phyloP scores from a whole-genome alignment of 371 early-diverging fungal species.

The Actinomortierella ambigua region DNA sequence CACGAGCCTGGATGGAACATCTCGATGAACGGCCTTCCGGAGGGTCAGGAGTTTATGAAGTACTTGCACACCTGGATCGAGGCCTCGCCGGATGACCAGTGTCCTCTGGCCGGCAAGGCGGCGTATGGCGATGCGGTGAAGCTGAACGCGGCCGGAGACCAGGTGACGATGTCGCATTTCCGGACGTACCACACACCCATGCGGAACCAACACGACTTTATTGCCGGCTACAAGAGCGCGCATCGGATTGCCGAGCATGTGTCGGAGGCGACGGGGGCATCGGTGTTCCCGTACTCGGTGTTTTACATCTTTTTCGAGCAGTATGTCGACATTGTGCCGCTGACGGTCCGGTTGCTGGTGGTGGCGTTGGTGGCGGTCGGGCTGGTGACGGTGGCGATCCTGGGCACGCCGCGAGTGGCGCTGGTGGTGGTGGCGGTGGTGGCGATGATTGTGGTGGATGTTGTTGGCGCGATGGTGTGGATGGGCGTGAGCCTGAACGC shows the following conservation, averaged over 20 bases:
- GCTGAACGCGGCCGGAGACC: conserved; percentile 32
- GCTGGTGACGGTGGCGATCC: conserved; percentile 59
- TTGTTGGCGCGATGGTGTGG: conserved; percentile 70
- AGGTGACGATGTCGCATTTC: conserved; percentile 66
- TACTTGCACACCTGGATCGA: conserved; percentile 63
- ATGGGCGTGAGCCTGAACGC: conserved; percentile 75
- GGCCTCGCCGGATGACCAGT: conserved; percentile 60
- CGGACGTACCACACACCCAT: conserved; percentile 73
- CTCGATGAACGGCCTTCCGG: conserved; percentile 62
- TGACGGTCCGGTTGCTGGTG: conserved; percentile 60
- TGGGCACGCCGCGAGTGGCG: conserved; percentile 63
- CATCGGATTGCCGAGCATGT: conserved; percentile 67
- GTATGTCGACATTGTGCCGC: conserved; percentile 63
- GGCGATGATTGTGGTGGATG: conserved; percentile 67
- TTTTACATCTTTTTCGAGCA: conserved; percentile 84
- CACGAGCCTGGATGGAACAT: conserved; percentile 58
- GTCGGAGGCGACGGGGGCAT: conserved; percentile 50
- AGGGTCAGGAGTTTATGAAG: conserved; percentile 64
- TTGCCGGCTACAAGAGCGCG: conserved; percentile 66
- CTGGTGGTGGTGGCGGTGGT: conserved; percentile 65
- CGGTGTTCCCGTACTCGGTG: conserved; percentile 74
- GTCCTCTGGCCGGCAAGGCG: conserved; percentile 76
- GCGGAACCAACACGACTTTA: conserved; percentile 68
- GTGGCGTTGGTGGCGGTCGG: conserved; percentile 66
- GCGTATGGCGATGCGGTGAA: conserved; percentile 71